phyloP scores from a whole-genome alignment of 441 rosid species.

The Euphorbia schlechtendalii region DNA sequence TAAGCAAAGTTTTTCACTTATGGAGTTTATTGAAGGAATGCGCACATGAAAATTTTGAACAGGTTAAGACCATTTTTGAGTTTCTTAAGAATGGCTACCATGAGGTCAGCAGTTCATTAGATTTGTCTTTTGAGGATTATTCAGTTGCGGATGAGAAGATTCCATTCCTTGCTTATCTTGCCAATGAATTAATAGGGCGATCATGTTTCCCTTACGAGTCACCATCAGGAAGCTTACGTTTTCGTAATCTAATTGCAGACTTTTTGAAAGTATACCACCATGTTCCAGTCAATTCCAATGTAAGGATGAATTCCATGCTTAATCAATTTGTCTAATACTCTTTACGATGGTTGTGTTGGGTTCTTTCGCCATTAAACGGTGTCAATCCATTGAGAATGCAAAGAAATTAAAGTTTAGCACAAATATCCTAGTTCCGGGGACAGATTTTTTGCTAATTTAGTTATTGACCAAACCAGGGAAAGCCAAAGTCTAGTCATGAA shows the following conservation, averaged over 20 bases:
- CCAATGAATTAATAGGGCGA: slow-evolving; percentile 53
- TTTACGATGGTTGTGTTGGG: background rate
- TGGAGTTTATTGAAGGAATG: slow-evolving; percentile 8
- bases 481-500: background rate
- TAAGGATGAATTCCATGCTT: slow-evolving; percentile 37
- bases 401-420: background rate
- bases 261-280: slow-evolving; percentile 92
- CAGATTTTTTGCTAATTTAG: background rate
- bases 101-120: slow-evolving; percentile 83
- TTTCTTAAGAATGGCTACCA: slow-evolving; percentile 85
- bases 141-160: slow-evolving; percentile 99
- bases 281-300: slow-evolving; percentile 71
- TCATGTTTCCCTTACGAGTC: slow-evolving; percentile 82
- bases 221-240: slow-evolving; percentile 82
- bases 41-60: slow-evolving; percentile 27
- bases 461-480: background rate
- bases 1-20: slow-evolving; percentile 10
- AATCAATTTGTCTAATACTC: slow-evolving; percentile 3
- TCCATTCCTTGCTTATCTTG: slow-evolving; percentile 90
- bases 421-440: background rate
- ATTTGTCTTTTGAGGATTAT: slow-evolving; percentile 85
- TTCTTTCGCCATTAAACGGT: background rate
- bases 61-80: slow-evolving; percentile 87
- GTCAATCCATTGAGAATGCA: background rate
- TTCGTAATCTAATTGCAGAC: slow-evolving; percentile 75